A percentile compares a stretch with the other conserved stretches of the same genome.
These are phyloP conservation scores for Raphidocelis subcapitata DNA, from an alignment of 139 green algal genomes.

Conservation along the genomic window DNA sequence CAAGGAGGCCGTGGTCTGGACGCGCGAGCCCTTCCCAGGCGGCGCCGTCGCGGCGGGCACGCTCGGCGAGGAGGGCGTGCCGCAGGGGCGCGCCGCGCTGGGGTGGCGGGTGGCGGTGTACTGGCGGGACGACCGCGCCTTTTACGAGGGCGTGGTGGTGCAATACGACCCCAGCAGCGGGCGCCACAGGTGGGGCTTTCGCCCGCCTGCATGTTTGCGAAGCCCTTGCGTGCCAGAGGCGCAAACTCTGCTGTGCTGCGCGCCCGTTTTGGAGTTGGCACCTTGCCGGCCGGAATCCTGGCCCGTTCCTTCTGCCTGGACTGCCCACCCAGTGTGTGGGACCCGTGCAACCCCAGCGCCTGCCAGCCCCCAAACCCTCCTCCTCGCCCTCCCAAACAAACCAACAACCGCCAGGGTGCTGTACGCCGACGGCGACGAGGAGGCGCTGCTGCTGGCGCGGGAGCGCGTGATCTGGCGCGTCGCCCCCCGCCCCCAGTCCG, in stretches of 20 bases:
- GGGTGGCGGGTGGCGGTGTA: conserved; percentile 74
- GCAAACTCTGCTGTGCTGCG: background rate
- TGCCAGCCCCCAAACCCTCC: background rate
- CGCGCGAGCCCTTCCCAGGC: too few relatives aligned
- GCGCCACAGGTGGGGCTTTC: conserved; percentile 33
- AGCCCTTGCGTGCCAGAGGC: background rate
- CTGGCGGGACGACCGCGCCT: conserved; percentile 51
- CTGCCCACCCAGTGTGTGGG: background rate
- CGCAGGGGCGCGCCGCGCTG: conserved; percentile 44
- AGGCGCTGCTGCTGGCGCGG: conserved; percentile 37
- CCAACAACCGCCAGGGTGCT: background rate
- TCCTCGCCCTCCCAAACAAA: background rate
- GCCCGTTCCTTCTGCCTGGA: background rate
- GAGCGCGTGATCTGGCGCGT: conserved; percentile 70
- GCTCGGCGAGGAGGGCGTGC: conserved; percentile 14
- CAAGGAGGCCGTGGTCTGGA: conserved; percentile 50
- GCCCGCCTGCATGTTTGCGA: background rate
- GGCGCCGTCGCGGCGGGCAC: too few relatives aligned
- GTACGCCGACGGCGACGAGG: conserved; percentile 62
- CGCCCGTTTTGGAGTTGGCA: background rate
- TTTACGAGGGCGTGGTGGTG: conserved; percentile 46
- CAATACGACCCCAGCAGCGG: conserved; percentile 45
- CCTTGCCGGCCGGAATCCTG: background rate
- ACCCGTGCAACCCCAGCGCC: background rate
- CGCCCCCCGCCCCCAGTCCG: conserved; percentile 25